Conservation (phyloP, 2,329 filamentous ascomycete genomes). For the Zasmidium angulare region DNA sequence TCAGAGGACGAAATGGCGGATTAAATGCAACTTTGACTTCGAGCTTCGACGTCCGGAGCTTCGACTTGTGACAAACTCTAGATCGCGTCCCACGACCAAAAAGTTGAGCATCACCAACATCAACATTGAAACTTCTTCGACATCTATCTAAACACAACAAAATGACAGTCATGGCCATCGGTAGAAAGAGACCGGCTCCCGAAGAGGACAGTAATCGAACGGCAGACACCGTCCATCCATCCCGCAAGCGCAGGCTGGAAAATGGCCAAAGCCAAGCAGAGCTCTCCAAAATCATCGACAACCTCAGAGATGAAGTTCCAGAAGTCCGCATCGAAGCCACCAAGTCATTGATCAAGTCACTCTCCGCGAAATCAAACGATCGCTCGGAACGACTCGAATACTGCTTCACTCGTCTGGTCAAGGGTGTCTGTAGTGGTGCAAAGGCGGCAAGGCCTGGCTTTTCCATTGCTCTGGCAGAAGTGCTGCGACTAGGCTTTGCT, state of each 20-base stretch:
- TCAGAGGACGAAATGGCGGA: too few species aligned
- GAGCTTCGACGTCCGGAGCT: background rate
- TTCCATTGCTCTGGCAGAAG: slow-evolving; percentile 81
- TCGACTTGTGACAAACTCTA: background rate
- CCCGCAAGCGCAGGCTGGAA: slow-evolving; percentile 34
- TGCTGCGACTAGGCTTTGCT: slow-evolving; percentile 59
- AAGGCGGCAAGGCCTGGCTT: slow-evolving; percentile 89
- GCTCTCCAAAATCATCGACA: slow-evolving; percentile 47
- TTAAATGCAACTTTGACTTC: background rate
- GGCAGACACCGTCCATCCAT: slow-evolving; percentile 25
- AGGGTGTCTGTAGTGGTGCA: slow-evolving; percentile 83
- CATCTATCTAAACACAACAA: background rate
- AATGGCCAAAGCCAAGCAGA: slow-evolving; percentile 42
- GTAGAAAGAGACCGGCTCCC: slow-evolving; percentile 23
- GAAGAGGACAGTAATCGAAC: slow-evolving; percentile 16
- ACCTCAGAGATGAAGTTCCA: slow-evolving; percentile 48
- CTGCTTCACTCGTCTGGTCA: slow-evolving; percentile 61
- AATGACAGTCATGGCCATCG: slow-evolving; percentile 16
- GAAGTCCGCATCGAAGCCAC: slow-evolving; percentile 46
- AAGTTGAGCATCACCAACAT: background rate
- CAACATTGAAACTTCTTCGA: background rate
- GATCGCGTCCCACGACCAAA: slow-evolving; percentile 2
- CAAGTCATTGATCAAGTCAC: slow-evolving; percentile 43
- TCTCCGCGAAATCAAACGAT: slow-evolving; percentile 41
- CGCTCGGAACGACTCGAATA: slow-evolving; percentile 40